These are phyloP conservation scores for Rhexocercosporidium sp. DNA, from an alignment of 2,329 filamentous ascomycete species.

Conservation along the genomic window DNA sequence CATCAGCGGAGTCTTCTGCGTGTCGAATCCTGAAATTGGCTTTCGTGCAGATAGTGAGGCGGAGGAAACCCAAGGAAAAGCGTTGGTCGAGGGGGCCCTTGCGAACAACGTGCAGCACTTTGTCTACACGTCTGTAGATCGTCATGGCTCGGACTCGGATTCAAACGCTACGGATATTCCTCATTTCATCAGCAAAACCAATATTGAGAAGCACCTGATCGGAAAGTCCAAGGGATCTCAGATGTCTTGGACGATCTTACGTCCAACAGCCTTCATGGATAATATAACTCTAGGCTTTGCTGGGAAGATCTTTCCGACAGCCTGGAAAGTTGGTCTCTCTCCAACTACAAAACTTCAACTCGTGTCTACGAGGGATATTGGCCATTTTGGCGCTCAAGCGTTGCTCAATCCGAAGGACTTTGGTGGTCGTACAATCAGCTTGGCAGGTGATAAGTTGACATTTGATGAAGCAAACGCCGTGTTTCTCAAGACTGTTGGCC, in stretches of 20 bases:
- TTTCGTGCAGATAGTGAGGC: not conserved
- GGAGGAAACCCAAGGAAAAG: conserved; percentile 56
- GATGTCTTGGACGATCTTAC: conserved; percentile 60
- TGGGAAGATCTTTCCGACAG: conserved; percentile 39
- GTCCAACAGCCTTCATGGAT: conserved; percentile 62
- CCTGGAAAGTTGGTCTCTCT: conserved; percentile 39
- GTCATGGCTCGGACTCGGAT: conserved; percentile 52
- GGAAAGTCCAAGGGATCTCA: conserved; percentile 43
- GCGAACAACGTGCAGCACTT: conserved; percentile 57
- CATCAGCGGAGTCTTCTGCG: conserved; percentile 66
- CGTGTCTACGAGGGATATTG: conserved; percentile 51
- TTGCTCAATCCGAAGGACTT: conserved; percentile 48
- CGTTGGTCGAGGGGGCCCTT: conserved; percentile 55
- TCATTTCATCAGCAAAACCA: conserved; percentile 59
- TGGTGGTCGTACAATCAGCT: conserved; percentile 45
- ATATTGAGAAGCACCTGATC: conserved; percentile 61
- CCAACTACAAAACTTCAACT: conserved; percentile 47
- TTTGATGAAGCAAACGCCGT: conserved; percentile 41
- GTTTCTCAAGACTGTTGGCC: conserved; percentile 40
- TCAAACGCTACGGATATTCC: conserved; percentile 54
- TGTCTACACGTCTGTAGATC: conserved; percentile 63
- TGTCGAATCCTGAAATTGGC: conserved; percentile 44
- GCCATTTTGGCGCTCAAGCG: conserved; percentile 50
- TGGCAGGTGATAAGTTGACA: conserved; percentile 53
- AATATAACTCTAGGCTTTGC: conserved; percentile 40